Evolutionary conservation across 2,329 filamentous ascomycete genomes (phyloP).

Genomic region (Aspergillus alliaceus): DNA sequence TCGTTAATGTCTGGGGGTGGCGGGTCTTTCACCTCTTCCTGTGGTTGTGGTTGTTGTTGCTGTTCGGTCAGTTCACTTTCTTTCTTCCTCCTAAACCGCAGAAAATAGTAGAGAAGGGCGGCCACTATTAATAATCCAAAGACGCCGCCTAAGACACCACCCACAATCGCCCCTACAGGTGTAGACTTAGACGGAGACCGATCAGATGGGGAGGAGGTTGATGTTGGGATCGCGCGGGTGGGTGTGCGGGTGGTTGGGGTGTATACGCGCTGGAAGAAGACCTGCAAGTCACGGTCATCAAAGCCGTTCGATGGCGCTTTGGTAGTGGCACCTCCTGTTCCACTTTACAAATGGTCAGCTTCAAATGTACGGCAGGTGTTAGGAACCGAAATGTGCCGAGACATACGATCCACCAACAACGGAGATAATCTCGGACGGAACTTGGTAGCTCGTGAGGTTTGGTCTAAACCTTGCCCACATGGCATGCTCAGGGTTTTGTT

Average conservation of each 20-base stretch:
- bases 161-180: neutral
- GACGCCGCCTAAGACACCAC: neutral
- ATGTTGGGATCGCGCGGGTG: neutral
- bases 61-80: neutral
- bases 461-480: slow-evolving; percentile 1
- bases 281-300: neutral
- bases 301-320: neutral
- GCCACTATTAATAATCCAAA: neutral
- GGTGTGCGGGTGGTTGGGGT: neutral
- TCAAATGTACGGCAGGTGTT: neutral
- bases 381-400: neutral
- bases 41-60: neutral
- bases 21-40: neutral
- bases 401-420: slow-evolving; percentile 6
- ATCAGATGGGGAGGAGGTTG: neutral
- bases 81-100: neutral
- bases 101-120: neutral
- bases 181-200: neutral
- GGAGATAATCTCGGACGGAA: slow-evolving; percentile 1
- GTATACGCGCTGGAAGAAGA: slow-evolving; percentile 2
- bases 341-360: neutral
- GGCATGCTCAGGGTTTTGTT: neutral
- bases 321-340: neutral
- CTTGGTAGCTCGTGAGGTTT: slow-evolving; percentile 1
- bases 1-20: neutral